Evolutionary conservation across 306 rosid genomes (phyloP).

Genomic region (Glycine latifolia): DNA sequence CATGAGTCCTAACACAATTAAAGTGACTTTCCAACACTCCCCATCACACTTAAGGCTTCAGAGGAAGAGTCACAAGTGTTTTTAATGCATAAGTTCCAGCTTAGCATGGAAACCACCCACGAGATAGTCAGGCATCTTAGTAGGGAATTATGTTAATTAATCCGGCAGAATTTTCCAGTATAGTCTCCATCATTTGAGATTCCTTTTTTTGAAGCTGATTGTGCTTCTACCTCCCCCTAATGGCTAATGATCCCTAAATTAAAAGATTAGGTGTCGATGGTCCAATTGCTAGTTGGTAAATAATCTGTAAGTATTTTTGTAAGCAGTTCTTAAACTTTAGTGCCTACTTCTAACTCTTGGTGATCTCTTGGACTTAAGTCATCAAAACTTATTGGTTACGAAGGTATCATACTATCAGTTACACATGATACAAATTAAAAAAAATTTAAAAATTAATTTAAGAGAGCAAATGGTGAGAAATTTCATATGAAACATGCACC

Average conservation of each 20-base stretch:
- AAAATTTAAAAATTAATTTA: constrained; percentile 41
- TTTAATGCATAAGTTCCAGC: neutral
- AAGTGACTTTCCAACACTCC: too few species aligned
- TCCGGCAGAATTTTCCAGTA: neutral
- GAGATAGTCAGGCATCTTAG: neutral
- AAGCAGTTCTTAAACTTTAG: neutral
- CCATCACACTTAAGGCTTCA: too few species aligned
- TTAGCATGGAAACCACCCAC: neutral
- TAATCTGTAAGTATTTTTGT: too few species aligned
- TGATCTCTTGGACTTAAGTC: too few species aligned
- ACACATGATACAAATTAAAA: too few species aligned
- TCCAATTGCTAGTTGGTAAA: neutral
- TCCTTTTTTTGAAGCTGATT: constrained; percentile 12
- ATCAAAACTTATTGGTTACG: too few species aligned
- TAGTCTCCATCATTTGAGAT: constrained; percentile 2
- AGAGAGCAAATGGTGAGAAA: constrained; percentile 74
- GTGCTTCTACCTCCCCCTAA: constrained; percentile 22
- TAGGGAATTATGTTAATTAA: neutral
- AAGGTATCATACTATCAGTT: constrained; percentile 20
- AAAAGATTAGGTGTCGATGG: neutral
- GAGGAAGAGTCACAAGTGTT: too few species aligned
- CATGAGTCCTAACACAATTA: too few species aligned
- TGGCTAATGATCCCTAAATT: neutral
- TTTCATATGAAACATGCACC: too few species aligned
- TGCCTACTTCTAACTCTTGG: neutral